phyloP scores from a whole-genome alignment of 192 early-diverging fungal species.

The Funneliformis geosporum region DNA sequence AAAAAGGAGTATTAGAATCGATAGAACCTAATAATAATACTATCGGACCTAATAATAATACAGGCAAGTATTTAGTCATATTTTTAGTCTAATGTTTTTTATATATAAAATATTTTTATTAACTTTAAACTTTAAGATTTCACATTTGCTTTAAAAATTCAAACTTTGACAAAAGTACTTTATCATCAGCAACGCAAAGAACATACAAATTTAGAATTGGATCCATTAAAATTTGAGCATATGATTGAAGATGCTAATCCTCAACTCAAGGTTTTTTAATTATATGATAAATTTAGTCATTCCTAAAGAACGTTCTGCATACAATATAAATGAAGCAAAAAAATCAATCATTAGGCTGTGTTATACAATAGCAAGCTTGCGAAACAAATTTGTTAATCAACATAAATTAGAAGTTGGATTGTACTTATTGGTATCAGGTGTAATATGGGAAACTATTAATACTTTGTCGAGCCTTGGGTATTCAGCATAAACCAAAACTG shows the following conservation, averaged over 20 bases:
- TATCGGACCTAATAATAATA: not conserved
- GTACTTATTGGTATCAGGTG: not conserved
- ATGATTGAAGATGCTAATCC: not conserved
- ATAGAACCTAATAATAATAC: not conserved
- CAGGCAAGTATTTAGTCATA: not conserved
- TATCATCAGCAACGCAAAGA: not conserved
- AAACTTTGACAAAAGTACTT: not conserved
- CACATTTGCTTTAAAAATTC: not conserved
- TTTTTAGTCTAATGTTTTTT: constrained; percentile 1
- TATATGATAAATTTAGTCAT: not conserved
- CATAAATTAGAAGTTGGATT: not conserved
- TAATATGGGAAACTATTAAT: not conserved
- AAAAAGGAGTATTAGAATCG: constrained; percentile 4
- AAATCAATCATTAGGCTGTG: not conserved
- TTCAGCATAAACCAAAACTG: not conserved
- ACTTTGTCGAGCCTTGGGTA: not conserved
- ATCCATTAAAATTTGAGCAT: not conserved
- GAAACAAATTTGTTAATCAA: not conserved
- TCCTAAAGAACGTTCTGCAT: not conserved
- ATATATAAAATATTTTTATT: not conserved
- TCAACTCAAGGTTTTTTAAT: not conserved
- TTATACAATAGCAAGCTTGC: not conserved
- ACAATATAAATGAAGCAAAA: not conserved
- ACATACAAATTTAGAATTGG: not conserved
- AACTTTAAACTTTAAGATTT: not conserved